phyloP scores from a whole-genome alignment of 805 yeast species.

The Yueomyces sp. region DNA sequence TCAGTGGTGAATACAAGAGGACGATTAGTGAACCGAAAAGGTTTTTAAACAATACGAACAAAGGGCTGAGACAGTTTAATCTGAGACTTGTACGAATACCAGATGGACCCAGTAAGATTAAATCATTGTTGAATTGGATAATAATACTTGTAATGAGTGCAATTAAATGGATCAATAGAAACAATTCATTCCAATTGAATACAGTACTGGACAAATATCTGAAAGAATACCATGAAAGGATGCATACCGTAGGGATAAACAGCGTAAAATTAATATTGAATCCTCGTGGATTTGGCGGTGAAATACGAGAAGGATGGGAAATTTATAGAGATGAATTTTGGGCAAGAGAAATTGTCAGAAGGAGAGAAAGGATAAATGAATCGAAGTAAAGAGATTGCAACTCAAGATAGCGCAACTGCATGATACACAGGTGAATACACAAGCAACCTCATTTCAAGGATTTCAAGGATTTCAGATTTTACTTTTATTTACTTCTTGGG shows the following conservation, averaged over 20 bases:
- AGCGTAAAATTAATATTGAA: constrained; percentile 73
- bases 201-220: constrained; percentile 12
- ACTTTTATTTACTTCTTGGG: too few species aligned
- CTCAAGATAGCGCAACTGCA: too few species aligned
- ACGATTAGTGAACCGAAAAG: constrained; percentile 73
- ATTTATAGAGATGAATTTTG: constrained; percentile 86
- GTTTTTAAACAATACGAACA: constrained; percentile 72
- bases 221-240: constrained; percentile 1
- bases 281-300: constrained; percentile 71
- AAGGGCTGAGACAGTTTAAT: constrained; percentile 77
- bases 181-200: constrained; percentile 8
- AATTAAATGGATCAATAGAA: constrained; percentile 8
- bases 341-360: constrained; percentile 66
- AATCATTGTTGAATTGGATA: too few species aligned
- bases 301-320: constrained; percentile 90
- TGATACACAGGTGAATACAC: too few species aligned
- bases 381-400: too few species aligned
- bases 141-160: background rate
- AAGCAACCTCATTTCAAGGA: too few species aligned
- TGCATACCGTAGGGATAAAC: constrained; percentile 41
- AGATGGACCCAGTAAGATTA: constrained; percentile 3
- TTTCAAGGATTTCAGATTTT: too few species aligned
- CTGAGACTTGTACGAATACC: constrained; percentile 57
- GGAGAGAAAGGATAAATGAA: constrained; percentile 23
- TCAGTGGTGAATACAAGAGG: constrained; percentile 81